Evolutionary conservation across 768 basidiomycete species (phyloP).

Genomic region (Paxillus rubicundulus): DNA sequence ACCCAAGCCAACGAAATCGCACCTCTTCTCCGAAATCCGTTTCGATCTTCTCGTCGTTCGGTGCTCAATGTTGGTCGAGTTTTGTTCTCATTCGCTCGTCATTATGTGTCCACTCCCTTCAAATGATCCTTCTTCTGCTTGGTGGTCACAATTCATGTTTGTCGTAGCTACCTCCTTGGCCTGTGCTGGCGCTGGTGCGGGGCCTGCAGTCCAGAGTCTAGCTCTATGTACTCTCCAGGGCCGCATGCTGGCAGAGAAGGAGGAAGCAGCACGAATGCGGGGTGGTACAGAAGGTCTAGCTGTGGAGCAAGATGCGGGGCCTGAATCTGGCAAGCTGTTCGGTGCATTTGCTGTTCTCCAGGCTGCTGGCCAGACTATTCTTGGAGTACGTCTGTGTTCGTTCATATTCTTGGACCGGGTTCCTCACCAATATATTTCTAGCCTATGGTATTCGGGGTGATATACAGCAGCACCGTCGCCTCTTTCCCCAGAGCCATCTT

Average conservation of each 20-base stretch:
- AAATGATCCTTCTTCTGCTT: constrained; percentile 8
- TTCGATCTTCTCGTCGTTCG: constrained; percentile 71
- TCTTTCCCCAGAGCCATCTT: constrained; percentile 70
- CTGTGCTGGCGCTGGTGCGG: constrained; percentile 65
- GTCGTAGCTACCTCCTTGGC: constrained; percentile 59
- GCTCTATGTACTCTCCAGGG: constrained; percentile 62
- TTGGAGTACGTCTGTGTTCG: constrained; percentile 36
- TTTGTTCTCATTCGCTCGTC: constrained; percentile 61
- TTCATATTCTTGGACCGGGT: constrained; percentile 7
- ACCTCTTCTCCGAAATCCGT: constrained; percentile 56
- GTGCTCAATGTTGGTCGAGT: constrained; percentile 64
- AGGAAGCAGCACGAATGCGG: constrained; percentile 32
- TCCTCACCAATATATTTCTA: constrained; percentile 27
- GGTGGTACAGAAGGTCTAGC: background rate
- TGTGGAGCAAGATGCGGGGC: constrained; percentile 32
- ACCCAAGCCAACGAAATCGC: constrained; percentile 42
- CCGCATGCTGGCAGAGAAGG: constrained; percentile 28
- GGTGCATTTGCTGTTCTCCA: constrained; percentile 70
- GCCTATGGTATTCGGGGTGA: constrained; percentile 67
- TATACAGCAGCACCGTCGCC: constrained; percentile 64
- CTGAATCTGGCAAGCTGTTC: constrained; percentile 55
- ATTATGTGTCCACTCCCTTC: constrained; percentile 51
- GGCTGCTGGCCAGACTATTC: constrained; percentile 62
- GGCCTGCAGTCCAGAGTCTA: constrained; percentile 69
- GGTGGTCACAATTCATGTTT: constrained; percentile 45